phyloP scores from a whole-genome alignment of 805 yeast genomes.

The Yarrowia sp. region DNA sequence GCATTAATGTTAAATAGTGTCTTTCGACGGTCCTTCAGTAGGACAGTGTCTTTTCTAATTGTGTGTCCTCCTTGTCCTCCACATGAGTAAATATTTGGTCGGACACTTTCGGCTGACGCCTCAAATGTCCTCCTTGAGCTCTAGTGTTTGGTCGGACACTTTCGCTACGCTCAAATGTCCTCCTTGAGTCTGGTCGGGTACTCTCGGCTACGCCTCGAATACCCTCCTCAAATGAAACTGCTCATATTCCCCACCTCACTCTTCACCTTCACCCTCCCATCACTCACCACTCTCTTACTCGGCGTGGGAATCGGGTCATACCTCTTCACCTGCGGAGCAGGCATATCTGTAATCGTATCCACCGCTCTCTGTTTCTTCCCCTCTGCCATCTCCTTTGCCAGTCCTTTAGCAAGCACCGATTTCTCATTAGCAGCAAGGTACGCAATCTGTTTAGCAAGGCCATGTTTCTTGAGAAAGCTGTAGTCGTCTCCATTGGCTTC shows the following conservation, averaged over 20 bases:
- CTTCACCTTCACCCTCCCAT: not conserved
- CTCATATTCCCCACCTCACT: constrained; percentile 3
- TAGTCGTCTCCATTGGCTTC: constrained; percentile 7
- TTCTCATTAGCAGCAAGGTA: not conserved
- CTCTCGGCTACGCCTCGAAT: not conserved
- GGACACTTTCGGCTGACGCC: not conserved
- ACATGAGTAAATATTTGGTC: not conserved
- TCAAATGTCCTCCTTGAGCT: not conserved
- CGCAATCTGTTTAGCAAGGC: not conserved
- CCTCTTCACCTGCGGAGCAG: constrained; percentile 5
- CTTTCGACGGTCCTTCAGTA: not conserved
- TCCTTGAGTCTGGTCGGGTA: not conserved
- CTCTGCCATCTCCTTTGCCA: constrained; percentile 15
- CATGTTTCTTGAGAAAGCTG: constrained; percentile 1
- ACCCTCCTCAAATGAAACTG: no score
- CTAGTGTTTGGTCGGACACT: not conserved
- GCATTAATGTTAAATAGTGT: not conserved
- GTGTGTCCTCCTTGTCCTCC: not conserved
- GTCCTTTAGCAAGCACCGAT: constrained; percentile 17
- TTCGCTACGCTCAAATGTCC: no score
- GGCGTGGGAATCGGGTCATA: constrained; percentile 23
- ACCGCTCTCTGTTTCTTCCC: not conserved
- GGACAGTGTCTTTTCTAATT: not conserved
- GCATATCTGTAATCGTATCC: constrained; percentile 1
- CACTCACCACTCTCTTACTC: not conserved